These are phyloP conservation scores for Trichoderma oligosporum DNA, from an alignment of 2,329 filamentous ascomycete genomes.

Conservation along the genomic window DNA sequence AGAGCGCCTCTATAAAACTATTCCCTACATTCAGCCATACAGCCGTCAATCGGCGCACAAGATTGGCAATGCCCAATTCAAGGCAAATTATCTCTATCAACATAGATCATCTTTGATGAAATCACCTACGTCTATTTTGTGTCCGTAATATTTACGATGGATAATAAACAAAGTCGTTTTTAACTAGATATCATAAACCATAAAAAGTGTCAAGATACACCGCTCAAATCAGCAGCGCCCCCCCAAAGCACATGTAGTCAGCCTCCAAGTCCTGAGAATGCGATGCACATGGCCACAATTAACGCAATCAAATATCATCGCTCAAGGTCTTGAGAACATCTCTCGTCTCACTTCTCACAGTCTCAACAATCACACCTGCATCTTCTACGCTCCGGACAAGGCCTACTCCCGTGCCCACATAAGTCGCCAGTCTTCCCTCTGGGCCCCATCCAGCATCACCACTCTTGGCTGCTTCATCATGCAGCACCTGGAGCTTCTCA, in stretches of 20 bases:
- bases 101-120: no score
- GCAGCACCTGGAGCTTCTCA: constrained; percentile 41
- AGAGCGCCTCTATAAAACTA: no score
- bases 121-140: no score
- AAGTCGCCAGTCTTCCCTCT: constrained; percentile 47
- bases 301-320: background rate
- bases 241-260: background rate
- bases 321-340: constrained; percentile 18
- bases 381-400: constrained; percentile 39
- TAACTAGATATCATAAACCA: no score
- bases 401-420: constrained; percentile 46
- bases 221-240: background rate
- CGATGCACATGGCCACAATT: background rate
- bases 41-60: no score
- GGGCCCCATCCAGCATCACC: constrained; percentile 47
- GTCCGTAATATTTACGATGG: no score
- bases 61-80: no score
- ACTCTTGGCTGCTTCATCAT: constrained; percentile 38
- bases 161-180: no score
- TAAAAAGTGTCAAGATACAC: no score
- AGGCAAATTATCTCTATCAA: no score
- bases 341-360: constrained; percentile 30
- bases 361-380: constrained; percentile 38
- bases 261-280: background rate
- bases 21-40: no score